phyloP scores from a whole-genome alignment of 2,329 filamentous ascomycete species.

The Phyllosticta citriasiana region DNA sequence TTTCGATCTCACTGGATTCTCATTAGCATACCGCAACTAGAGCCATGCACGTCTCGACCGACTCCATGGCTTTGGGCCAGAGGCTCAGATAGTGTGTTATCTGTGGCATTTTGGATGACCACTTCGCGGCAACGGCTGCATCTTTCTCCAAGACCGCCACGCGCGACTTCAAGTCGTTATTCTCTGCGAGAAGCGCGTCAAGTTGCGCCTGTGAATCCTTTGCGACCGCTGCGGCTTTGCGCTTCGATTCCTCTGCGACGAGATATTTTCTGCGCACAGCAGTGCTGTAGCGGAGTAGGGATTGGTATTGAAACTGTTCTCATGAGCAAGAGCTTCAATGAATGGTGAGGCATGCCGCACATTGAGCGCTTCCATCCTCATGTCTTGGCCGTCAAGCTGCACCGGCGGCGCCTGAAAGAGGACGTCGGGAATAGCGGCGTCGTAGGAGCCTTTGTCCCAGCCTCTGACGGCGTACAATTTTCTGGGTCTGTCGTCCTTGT shows the following conservation, averaged over 20 bases:
- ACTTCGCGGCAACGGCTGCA: conserved; percentile 20
- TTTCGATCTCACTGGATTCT: conserved; percentile 4
- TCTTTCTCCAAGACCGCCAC: conserved; percentile 15
- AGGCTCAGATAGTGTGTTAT: conserved; percentile 27
- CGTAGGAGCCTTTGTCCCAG: conserved; percentile 31
- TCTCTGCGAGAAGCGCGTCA: conserved; percentile 4
- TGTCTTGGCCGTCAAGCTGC: conserved; percentile 25
- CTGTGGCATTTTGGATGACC: conserved; percentile 21
- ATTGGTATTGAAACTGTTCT: conserved; percentile 39
- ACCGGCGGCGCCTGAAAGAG: conserved; percentile 38
- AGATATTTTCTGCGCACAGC: conserved; percentile 6
- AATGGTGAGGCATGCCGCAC: conserved; percentile 18
- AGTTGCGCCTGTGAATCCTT: neutral
- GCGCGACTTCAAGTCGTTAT: conserved; percentile 17
- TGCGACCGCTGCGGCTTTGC: neutral
- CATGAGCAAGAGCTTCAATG: neutral
- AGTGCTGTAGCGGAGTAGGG: conserved; percentile 24
- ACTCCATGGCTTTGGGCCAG: conserved; percentile 24
- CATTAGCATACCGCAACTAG: neutral
- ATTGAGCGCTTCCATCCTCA: conserved; percentile 33
- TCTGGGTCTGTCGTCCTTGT: conserved; percentile 24
- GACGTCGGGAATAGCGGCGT: conserved; percentile 31
- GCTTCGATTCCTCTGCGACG: neutral
- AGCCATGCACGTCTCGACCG: neutral
- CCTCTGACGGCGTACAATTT: conserved; percentile 37